Evolutionary conservation across 2,329 filamentous ascomycete species (phyloP), one percentile per base, ranked within the genome.

Genomic region (Chalara sp.): DNA sequence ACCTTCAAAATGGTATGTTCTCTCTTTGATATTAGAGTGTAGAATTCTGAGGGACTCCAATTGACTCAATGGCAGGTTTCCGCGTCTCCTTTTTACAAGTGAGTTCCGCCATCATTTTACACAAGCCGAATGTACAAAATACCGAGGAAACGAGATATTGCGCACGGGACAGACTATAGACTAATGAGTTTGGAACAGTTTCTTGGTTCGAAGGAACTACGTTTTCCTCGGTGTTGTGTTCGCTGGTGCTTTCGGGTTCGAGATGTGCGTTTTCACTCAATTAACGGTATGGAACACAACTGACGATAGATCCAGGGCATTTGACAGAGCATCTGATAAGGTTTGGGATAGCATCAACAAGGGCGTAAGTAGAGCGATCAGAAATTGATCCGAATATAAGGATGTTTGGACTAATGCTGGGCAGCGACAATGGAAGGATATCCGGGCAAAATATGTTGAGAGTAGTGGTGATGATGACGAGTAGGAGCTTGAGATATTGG

Each of bases 381-480:
- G 35, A 2, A 37, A 10, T n/a, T n/a, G n/a, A 37, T 10, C 4
- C n/a, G 35, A 4, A 37, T n/a, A 21, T n/a, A 37, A n/a, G 35
- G 35, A 37, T n/a, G 35, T 10, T 37, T n/a, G 61, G 46, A 47
- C 69, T 73, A 57, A 71, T 61, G 21, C 44, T 47, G n/a, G 32
- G 63, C 67, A 97, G 92, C 89, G 92, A 67, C 92, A 96, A 95
- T 97, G 93, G 93, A 96, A 96, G 81, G 93, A 99, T 71, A 96
- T 99, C 77, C 92, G 95, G 76, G 76, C 84, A 71, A 85, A 80
- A 73, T 99, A 96, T 72, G 71, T 95, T 65, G 74, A 87, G 73
- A 77, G 78, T 53, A 80, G 76, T 51, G 84, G 87, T 58, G 83
- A 83, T 59, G 80, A 84, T 57, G 83, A 66, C 70, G 63, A 65